Conservation (phyloP, 305 asterid genomes). For the Stenogyne calaminthoides region DNA sequence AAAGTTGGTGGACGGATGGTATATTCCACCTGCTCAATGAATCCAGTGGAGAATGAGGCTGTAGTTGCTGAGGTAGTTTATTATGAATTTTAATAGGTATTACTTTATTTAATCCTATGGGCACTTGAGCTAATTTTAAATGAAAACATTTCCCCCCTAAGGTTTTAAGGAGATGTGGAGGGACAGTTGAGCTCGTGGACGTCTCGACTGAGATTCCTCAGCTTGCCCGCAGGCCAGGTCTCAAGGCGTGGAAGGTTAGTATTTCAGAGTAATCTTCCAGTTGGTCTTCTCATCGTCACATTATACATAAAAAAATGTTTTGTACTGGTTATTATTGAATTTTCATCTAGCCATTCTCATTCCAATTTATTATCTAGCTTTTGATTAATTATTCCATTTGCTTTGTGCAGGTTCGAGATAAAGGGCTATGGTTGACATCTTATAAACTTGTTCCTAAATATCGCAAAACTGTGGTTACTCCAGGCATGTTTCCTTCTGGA, state of each 20-base stretch:
- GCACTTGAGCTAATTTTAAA: constrained; percentile 8
- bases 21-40: constrained; percentile 96
- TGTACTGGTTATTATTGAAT: neutral
- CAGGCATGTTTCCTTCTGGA: constrained; percentile 97
- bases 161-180: constrained; percentile 84
- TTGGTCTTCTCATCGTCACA: constrained; percentile 14
- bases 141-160: constrained; percentile 32
- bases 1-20: constrained; percentile 97
- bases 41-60: constrained; percentile 95
- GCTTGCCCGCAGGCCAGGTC: constrained; percentile 90
- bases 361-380: constrained; percentile 13
- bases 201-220: constrained; percentile 84
- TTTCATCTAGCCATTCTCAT: constrained; percentile 8
- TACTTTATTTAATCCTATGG: constrained; percentile 19
- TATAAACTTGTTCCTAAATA: constrained; percentile 63
- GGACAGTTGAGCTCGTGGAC: constrained; percentile 77
- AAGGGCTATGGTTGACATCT: constrained; percentile 72
- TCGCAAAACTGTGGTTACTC: constrained; percentile 60
- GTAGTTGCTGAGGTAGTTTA: constrained; percentile 88
- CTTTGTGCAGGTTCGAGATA: constrained; percentile 73
- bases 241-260: constrained; percentile 88
- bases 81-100: constrained; percentile 24
- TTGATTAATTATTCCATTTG: constrained; percentile 28
- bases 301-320: neutral
- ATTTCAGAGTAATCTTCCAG: constrained; percentile 11